These are phyloP conservation scores for Lecanicillium sp. DNA, from an alignment of 2,329 filamentous ascomycete genomes.

Conservation along the genomic window DNA sequence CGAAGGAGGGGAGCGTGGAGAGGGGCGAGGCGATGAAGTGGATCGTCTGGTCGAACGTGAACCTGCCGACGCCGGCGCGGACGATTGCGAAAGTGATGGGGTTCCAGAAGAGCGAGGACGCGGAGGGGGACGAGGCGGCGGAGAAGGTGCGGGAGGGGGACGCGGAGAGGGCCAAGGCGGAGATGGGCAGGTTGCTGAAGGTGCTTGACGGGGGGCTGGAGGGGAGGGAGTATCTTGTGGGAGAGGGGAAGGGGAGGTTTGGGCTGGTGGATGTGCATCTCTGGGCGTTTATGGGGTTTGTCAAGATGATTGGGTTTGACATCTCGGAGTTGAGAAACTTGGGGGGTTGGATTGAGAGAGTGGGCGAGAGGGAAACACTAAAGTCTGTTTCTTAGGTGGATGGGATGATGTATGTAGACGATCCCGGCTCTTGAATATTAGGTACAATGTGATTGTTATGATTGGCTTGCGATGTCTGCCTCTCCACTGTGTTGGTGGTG, in stretches of 20 bases:
- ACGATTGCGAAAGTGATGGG: background rate
- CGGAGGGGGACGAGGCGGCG: background rate
- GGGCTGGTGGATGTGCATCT: conserved; percentile 12
- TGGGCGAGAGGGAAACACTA: background rate
- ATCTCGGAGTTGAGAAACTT: background rate
- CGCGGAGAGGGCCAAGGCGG: background rate
- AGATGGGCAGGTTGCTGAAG: background rate
- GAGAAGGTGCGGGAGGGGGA: background rate
- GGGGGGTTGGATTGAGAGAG: background rate
- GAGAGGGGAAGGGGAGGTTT: background rate
- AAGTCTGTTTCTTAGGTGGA: background rate
- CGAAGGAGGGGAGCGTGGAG: background rate
- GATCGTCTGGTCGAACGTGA: conserved; percentile 12
- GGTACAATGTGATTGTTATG: no score
- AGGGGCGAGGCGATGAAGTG: conserved; percentile 14
- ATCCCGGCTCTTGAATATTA: no score
- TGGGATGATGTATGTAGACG: background rate
- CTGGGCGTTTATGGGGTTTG: conserved; percentile 9
- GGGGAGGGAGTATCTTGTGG: conserved; percentile 4
- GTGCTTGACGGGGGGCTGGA: conserved; percentile 2
- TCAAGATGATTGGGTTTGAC: conserved; percentile 6
- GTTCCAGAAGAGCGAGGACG: background rate
- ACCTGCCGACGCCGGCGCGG: background rate
- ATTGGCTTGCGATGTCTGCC: no score
- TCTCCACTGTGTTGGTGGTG: no score